A percentile compares a stretch with the other conserved stretches of the same genome.
Evolutionary conservation across 345 rosid species (phyloP).

Genomic region (Punica granatum): DNA sequence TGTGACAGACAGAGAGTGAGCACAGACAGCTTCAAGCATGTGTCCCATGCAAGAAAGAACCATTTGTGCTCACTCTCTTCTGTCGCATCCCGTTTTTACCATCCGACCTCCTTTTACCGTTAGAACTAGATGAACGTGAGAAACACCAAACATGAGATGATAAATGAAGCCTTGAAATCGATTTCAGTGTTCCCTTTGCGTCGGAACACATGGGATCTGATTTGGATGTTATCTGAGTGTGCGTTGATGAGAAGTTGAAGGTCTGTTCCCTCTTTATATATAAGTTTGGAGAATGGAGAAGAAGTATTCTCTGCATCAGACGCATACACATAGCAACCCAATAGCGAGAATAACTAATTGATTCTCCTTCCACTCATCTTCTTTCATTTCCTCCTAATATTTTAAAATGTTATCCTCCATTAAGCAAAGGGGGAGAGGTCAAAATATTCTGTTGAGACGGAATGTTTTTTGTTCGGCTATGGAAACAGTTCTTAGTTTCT

Average conservation of each 20-base stretch:
- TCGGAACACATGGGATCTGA: neutral
- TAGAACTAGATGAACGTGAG: neutral
- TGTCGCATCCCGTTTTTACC: conserved; percentile 71
- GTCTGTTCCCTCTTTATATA: conserved; percentile 2
- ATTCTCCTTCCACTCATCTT: conserved; percentile 1
- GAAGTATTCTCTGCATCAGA: neutral
- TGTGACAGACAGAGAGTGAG: conserved; percentile 88
- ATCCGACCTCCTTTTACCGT: neutral
- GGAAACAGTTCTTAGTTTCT: neutral
- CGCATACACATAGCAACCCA: too few species aligned
- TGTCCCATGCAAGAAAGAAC: conserved; percentile 65
- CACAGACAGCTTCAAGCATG: conserved; percentile 87
- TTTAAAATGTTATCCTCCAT: neutral
- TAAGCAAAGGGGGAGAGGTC: neutral
- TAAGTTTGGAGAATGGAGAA: neutral
- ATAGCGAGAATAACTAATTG: neutral
- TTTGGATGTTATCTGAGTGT: neutral
- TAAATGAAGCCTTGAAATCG: neutral
- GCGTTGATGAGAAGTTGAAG: neutral
- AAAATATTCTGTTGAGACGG: neutral
- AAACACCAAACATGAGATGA: neutral
- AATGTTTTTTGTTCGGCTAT: neutral
- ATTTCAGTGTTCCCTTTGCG: neutral
- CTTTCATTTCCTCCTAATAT: neutral
- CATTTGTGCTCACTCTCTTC: conserved; percentile 99